Evolutionary conservation across 129 eudicot species (phyloP).

Genomic region (Chrysanthemum makinoi): DNA sequence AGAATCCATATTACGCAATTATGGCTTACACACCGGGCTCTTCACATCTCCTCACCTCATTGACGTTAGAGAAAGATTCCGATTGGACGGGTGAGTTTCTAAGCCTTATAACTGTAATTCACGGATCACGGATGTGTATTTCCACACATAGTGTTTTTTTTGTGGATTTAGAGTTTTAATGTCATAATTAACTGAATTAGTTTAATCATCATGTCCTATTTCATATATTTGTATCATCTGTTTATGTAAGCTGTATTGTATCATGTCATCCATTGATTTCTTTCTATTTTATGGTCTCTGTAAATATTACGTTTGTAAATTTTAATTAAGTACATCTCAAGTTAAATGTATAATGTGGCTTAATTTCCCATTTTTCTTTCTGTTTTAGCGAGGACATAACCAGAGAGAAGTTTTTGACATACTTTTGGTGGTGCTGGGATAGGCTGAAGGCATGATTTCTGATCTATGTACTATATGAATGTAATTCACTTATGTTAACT

Average conservation of each 20-base stretch:
- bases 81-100: slow-evolving; percentile 68
- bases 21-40: slow-evolving; percentile 90
- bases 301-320: not conserved
- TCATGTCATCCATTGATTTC: not conserved
- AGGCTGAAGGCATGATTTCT: slow-evolving; percentile 70
- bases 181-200: not conserved
- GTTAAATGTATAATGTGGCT: slow-evolving; percentile 10
- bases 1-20: slow-evolving; percentile 80
- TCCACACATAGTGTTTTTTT: not conserved
- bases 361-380: slow-evolving; percentile 12
- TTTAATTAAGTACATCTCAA: not conserved
- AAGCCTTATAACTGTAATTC: slow-evolving; percentile 4
- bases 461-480: slow-evolving; percentile 19
- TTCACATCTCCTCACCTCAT: slow-evolving; percentile 98
- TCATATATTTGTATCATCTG: not conserved
- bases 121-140: not conserved
- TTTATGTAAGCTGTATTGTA: not conserved
- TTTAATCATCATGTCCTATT: not conserved
- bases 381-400: slow-evolving; percentile 72
- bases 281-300: not conserved
- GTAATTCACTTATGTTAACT: slow-evolving; percentile 10
- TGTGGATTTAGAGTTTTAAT: not conserved
- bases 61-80: slow-evolving; percentile 93
- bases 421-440: slow-evolving; percentile 97
- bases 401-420: slow-evolving; percentile 83